Evolutionary conservation across 805 yeast genomes (phyloP), one percentile per base, ranked within the genome.

Genomic region (Zygosaccharomyces siamensis): DNA sequence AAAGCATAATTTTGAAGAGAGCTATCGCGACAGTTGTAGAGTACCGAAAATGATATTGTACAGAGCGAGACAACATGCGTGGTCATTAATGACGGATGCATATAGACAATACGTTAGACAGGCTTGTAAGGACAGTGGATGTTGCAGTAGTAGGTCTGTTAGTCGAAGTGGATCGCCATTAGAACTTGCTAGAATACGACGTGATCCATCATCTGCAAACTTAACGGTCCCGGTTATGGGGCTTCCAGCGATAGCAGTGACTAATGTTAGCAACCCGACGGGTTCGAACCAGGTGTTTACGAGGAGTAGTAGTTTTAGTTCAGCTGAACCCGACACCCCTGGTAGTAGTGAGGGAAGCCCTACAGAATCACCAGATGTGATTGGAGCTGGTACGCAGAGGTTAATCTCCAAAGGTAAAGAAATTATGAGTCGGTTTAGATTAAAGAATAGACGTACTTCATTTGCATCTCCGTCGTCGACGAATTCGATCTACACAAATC

Each of bases 71-170:
- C 55, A 54, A 41, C 65, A 61, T 46, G 52, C 64, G 1, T 27
- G 60, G 33, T 51, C 50, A 18, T 49, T 63, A n/a, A 51, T 66
- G 50, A 51, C 56, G 27, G 67, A 61, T 33, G 62, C 65, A 4
- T 62, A 60, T 44, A 30, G 58, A 32, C 52, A 55, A 28, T 62
- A 55, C 37, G 27, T 56, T 4, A 42, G 52, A 14, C 45, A 43
- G 10, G 37, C 43, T 7, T 41, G 32, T 42, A 33, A 11, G 16
- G 14, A 24, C 16, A 28, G 11, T n/a, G 38, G 23, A 21, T 16
- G 27, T 23, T 23, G 16, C 3, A 8, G 23, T 16, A 26, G 42
- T 4, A 39, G 39, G 11, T 41, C 48, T 11, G 23, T 8, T 14
- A 27, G 39, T 23, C 14, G 38, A 27, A 21, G 30, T 20, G 40